Evolutionary conservation across 2,329 filamentous ascomycete genomes (phyloP).

Genomic region (Microdochium trichocladiopsis): DNA sequence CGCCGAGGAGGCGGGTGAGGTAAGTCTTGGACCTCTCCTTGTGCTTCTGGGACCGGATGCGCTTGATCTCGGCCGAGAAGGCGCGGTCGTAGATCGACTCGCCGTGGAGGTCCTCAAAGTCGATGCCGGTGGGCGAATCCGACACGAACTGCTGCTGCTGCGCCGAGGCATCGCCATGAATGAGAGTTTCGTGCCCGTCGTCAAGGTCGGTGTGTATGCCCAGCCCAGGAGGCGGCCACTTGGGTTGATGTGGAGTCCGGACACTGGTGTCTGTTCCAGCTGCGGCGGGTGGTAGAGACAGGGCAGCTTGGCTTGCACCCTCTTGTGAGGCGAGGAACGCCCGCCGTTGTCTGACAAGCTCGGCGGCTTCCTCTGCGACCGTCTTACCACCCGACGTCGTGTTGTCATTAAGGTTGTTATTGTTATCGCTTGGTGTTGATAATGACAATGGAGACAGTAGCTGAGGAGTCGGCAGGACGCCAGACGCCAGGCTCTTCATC

Average conservation of each 20-base stretch:
- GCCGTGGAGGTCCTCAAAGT: slow-evolving; percentile 48
- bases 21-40: slow-evolving; percentile 34
- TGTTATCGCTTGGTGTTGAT: too few species aligned
- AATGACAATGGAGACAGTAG: slow-evolving; percentile 12
- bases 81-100: slow-evolving; percentile 70
- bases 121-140: slow-evolving; percentile 77
- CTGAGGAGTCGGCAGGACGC: slow-evolving; percentile 4
- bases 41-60: slow-evolving; percentile 27
- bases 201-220: slow-evolving; percentile 65
- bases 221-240: slow-evolving; percentile 59
- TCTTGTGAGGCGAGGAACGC: slow-evolving; percentile 26
- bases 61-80: slow-evolving; percentile 72
- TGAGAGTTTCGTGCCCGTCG: slow-evolving; percentile 20
- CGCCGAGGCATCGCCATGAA: background rate
- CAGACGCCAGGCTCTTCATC: background rate
- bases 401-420: slow-evolving; percentile 1
- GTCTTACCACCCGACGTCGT: slow-evolving; percentile 13
- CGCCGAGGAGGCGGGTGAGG: slow-evolving; percentile 39
- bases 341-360: slow-evolving; percentile 38
- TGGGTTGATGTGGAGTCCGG: slow-evolving; percentile 47
- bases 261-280: slow-evolving; percentile 2
- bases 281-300: slow-evolving; percentile 20
- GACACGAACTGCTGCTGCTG: slow-evolving; percentile 49
- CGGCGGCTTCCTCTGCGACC: slow-evolving; percentile 40
- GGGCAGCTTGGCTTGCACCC: slow-evolving; percentile 16